phyloP scores from a whole-genome alignment of 2,329 filamentous ascomycete genomes.

The Xylaria sp. region DNA sequence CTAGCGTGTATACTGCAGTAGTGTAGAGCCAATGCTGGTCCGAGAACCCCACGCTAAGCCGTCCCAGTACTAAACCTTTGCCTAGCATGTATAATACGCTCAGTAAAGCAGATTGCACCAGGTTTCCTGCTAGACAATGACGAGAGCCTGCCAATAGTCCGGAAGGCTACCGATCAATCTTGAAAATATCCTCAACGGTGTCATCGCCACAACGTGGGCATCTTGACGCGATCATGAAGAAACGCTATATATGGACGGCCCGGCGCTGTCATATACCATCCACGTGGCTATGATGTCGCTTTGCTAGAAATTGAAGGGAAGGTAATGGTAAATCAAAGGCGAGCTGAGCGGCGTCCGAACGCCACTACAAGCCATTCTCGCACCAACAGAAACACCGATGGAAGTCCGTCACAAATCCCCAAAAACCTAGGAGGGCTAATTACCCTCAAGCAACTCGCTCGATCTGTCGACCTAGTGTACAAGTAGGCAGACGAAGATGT shows the following conservation, averaged over 20 bases:
- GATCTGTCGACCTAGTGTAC: not conserved
- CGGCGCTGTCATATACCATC: not conserved
- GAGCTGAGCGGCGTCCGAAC: not conserved
- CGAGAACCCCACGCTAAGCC: conserved; percentile 9
- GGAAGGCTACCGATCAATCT: not conserved
- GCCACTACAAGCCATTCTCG: not conserved
- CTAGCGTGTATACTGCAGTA: not conserved
- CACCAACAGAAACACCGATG: not conserved
- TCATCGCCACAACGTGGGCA: conserved; percentile 10
- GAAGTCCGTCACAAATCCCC: conserved; percentile 9
- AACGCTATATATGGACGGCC: not conserved
- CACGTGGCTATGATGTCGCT: conserved; percentile 11
- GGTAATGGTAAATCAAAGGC: not conserved
- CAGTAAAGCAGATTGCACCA: conserved; percentile 22
- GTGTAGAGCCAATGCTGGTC: conserved; percentile 16
- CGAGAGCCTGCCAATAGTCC: conserved; percentile 1
- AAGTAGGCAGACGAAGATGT: not conserved
- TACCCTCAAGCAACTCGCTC: conserved; percentile 12
- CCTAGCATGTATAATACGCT: conserved; percentile 12
- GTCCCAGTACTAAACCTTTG: not conserved
- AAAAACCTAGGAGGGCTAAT: not conserved
- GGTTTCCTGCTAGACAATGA: conserved; percentile 4
- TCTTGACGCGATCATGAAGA: conserved; percentile 8
- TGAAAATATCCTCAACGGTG: conserved; percentile 15
- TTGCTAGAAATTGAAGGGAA: not conserved